A percentile compares a stretch with the other conserved stretches of the same genome.
phyloP scores from a whole-genome alignment of 495 filamentous ascomycete genomes.

The Bathelium albidoporum region DNA sequence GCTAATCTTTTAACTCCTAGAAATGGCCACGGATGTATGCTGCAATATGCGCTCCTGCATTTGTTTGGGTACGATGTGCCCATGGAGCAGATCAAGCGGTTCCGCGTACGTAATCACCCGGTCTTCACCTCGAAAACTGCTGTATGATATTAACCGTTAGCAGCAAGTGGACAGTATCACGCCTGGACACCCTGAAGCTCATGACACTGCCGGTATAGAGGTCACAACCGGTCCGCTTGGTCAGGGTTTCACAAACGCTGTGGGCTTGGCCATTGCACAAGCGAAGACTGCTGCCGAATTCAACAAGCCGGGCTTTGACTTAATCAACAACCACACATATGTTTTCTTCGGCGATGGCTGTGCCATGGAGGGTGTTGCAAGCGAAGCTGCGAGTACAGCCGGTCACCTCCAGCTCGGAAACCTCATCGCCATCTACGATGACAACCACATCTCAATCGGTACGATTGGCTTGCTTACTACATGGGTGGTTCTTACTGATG shows the following conservation, averaged over 20 bases:
- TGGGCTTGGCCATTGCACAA: slow-evolving; percentile 94
- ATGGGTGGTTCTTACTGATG: slow-evolving; percentile 10
- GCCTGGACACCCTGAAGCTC: slow-evolving; percentile 91
- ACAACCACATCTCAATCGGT: slow-evolving; percentile 96
- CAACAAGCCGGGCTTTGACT: slow-evolving; percentile 92
- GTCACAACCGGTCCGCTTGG: slow-evolving; percentile 96
- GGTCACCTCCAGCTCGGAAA: slow-evolving; percentile 97
- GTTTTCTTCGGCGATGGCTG: slow-evolving; percentile 96
- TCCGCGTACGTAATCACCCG: slow-evolving; percentile 60
- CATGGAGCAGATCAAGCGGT: slow-evolving; percentile 86
- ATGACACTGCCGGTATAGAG: slow-evolving; percentile 93
- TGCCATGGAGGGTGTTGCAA: slow-evolving; percentile 94
- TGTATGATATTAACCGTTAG: background rate
- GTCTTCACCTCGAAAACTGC: background rate
- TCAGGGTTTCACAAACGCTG: slow-evolving; percentile 89
- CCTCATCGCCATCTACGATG: slow-evolving; percentile 92
- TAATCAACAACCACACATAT: slow-evolving; percentile 96
- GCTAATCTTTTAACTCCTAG: slow-evolving; percentile 42
- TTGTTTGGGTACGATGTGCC: slow-evolving; percentile 80
- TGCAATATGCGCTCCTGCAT: slow-evolving; percentile 97
- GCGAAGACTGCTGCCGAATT: slow-evolving; percentile 78
- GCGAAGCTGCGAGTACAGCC: slow-evolving; percentile 83
- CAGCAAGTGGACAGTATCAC: slow-evolving; percentile 71
- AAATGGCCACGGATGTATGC: slow-evolving; percentile 98
- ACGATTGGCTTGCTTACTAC: slow-evolving; percentile 18